phyloP scores from a whole-genome alignment of 768 basidiomycete species.

The Lepiota brunneoincarnata region DNA sequence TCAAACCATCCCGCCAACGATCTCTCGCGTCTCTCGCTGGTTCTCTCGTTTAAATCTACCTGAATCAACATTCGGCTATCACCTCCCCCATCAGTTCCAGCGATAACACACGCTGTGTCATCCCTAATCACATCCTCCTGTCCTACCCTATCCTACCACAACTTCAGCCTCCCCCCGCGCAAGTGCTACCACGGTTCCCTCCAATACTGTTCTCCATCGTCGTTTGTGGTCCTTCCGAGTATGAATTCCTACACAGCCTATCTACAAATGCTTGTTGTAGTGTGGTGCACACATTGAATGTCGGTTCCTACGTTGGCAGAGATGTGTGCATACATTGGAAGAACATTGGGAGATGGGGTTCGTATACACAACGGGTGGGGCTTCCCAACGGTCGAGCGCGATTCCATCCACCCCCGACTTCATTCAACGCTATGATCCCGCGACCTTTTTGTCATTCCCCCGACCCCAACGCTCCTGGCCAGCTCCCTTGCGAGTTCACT shows the following conservation, averaged over 20 bases:
- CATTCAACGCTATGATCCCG: conserved; percentile 84
- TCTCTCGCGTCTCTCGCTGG: conserved; percentile 25
- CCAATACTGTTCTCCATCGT: conserved; percentile 66
- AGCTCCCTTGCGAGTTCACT: conserved; percentile 84
- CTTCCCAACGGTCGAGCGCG: conserved; percentile 85
- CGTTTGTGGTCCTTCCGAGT: conserved; percentile 48
- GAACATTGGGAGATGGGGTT: conserved; percentile 86
- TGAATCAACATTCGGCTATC: conserved; percentile 55
- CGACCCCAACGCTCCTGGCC: conserved; percentile 63
- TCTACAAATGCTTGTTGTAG: conserved; percentile 67
- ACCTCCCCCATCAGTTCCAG: conserved; percentile 31
- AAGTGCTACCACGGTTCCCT: conserved; percentile 70
- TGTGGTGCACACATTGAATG: conserved; percentile 73
- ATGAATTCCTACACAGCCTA: conserved; percentile 56
- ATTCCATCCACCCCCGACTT: conserved; percentile 78
- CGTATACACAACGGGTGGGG: too few relatives aligned
- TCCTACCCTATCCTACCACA: too few relatives aligned
- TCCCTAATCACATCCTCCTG: conserved; percentile 6
- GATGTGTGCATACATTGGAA: conserved; percentile 66
- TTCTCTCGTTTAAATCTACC: conserved; percentile 20
- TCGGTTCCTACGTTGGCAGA: conserved; percentile 65
- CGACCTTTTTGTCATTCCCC: conserved; percentile 70
- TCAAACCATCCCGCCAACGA: conserved; percentile 12
- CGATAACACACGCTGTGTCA: conserved; percentile 8
- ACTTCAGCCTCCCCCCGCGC: conserved; percentile 74